Evolutionary conservation across 495 filamentous ascomycete species (phyloP).

Genomic region (Clohesyomyces aquaticus): DNA sequence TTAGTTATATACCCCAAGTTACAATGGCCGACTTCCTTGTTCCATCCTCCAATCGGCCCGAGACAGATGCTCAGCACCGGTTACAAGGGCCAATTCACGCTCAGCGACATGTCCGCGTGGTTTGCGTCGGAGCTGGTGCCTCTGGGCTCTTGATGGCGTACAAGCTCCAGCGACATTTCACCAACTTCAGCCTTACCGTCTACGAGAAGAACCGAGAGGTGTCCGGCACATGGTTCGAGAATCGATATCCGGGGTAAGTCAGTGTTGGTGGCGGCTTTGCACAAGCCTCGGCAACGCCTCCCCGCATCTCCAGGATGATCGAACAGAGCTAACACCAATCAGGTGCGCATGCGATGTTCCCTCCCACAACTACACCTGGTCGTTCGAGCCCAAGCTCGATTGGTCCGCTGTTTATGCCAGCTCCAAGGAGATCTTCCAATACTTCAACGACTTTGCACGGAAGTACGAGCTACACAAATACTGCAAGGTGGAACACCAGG

Average conservation of each 20-base stretch:
- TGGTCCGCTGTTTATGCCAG: constrained; percentile 49
- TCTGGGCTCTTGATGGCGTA: constrained; percentile 42
- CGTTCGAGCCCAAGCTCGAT: constrained; percentile 50
- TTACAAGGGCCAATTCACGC: constrained; percentile 39
- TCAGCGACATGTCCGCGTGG: constrained; percentile 40
- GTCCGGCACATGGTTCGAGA: constrained; percentile 43
- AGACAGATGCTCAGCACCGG: constrained; percentile 33
- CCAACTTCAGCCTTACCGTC: constrained; percentile 36
- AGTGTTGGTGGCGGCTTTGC: not conserved
- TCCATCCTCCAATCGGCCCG: constrained; percentile 19
- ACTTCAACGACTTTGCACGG: constrained; percentile 45
- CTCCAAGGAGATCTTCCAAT: constrained; percentile 44
- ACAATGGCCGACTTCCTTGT: constrained; percentile 39
- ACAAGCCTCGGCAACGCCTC: constrained; percentile 11
- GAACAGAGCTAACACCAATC: constrained; percentile 14
- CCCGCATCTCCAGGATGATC: not conserved
- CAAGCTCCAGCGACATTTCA: constrained; percentile 41
- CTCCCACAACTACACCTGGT: constrained; percentile 48
- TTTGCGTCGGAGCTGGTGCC: constrained; percentile 42
- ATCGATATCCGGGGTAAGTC: constrained; percentile 45
- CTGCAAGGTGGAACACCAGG: constrained; percentile 43
- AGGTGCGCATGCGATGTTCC: constrained; percentile 51
- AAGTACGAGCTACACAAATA: constrained; percentile 47
- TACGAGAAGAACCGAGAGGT: constrained; percentile 43
- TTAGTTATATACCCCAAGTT: not conserved